Evolutionary conservation across 331 rosid species (phyloP).

Genomic region (Pyrus hybrid): DNA sequence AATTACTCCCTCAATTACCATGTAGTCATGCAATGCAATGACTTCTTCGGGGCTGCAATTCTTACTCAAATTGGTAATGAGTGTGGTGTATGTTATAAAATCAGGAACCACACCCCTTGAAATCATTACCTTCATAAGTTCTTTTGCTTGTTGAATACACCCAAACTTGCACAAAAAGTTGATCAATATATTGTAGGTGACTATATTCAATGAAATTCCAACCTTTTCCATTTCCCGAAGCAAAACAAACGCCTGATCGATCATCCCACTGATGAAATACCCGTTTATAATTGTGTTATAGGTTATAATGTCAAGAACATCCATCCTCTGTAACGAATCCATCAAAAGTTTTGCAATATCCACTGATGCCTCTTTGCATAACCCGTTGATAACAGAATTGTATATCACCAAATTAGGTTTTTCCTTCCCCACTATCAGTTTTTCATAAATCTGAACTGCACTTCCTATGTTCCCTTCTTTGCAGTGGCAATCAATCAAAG

Average conservation of each 20-base stretch:
- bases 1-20: conserved; percentile 47
- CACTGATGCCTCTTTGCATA: conserved; percentile 29
- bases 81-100: conserved; percentile 42
- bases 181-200: conserved; percentile 46
- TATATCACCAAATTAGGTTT: conserved; percentile 39
- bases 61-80: conserved; percentile 32
- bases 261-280: conserved; percentile 27
- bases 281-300: conserved; percentile 48
- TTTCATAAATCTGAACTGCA: conserved; percentile 33
- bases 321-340: conserved; percentile 19
- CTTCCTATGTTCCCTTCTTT: conserved; percentile 33
- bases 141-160: conserved; percentile 32
- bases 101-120: conserved; percentile 37
- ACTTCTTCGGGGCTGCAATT: conserved; percentile 28
- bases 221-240: conserved; percentile 29
- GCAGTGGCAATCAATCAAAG: conserved; percentile 38
- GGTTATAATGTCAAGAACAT: conserved; percentile 24
- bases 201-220: conserved; percentile 30
- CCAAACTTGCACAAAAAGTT: conserved; percentile 47
- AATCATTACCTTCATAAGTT: conserved; percentile 38
- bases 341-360: conserved; percentile 26
- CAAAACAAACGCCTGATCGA: conserved; percentile 26
- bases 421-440: conserved; percentile 28
- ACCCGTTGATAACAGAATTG: conserved; percentile 44
- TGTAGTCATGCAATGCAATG: conserved; percentile 50